Base-by-base conservation (phyloP, 345 rosid genomes). In the Gossypium stocksii region DNA sequence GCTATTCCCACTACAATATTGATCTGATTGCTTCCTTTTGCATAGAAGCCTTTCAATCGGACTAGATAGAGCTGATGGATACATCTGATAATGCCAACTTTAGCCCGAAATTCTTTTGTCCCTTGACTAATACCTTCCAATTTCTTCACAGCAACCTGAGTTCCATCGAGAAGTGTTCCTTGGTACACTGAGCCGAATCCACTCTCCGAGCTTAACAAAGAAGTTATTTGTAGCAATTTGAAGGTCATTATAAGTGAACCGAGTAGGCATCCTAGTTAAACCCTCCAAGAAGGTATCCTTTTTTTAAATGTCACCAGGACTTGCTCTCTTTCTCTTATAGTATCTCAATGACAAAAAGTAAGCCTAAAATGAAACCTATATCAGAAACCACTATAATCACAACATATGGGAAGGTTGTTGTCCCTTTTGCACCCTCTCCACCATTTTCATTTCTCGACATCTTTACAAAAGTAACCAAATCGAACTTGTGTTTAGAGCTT, bases 121-220 rank as follows among this genome's bases (percentile, higher is more conserved):
- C 97, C 98, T 74, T 95, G 99, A 61, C 99, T 93, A 10, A 95
- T 85, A 59, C 93, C 89, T 85, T 95, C 98, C 77, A 95, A 77
- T 82, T 95, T 90, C 93, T 95, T 95, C 74, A 95, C 98, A 4
- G 99, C 97, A 29, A 95, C 8, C 44, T 79, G 87, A 48, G 92
- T 88, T 25, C 94, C 94, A 82, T 89, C 97, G 0, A 87, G 86
- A 8, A 95, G 91, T 77, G 69, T 67, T 3, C 98, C 98, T 68
- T 74, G 82, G 74, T 93, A 95, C 53, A 95, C 98, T 0, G 97
- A 88, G 25, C 99, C 98, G 66, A 95, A 95, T 58, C 99, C 98
- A 98, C n/a, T 89, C 93, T 45, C 99, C 98, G 14, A 95, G 88
- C 87, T 86, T 95, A 53, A 86, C 82, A 1, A 89, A 81, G 83